A percentile compares a stretch with the other conserved stretches of the same genome.
Evolutionary conservation across 805 yeast genomes (phyloP).

Genomic region (Ogataea philodendri): DNA sequence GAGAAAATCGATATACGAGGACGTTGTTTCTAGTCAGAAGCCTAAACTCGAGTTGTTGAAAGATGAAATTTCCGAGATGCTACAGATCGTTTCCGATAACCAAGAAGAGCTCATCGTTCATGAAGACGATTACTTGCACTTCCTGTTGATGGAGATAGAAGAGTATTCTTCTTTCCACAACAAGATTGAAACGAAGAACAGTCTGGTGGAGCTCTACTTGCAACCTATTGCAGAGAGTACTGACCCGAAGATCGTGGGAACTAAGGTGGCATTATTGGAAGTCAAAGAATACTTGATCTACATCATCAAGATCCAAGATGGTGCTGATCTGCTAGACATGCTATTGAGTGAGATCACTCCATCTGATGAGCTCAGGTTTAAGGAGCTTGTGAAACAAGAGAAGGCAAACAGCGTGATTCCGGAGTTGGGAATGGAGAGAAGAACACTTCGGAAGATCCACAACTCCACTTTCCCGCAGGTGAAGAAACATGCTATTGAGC

Average conservation of each 20-base stretch:
- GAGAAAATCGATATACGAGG: slow-evolving; percentile 60
- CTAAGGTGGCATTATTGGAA: slow-evolving; percentile 55
- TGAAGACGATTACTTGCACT: slow-evolving; percentile 44
- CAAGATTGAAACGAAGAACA: slow-evolving; percentile 20
- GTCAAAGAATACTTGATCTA: slow-evolving; percentile 81
- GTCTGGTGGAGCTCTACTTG: slow-evolving; percentile 19
- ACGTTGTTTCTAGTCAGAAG: slow-evolving; percentile 49
- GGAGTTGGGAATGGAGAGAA: slow-evolving; percentile 35
- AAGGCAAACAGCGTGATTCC: slow-evolving; percentile 24
- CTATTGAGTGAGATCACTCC: slow-evolving; percentile 64
- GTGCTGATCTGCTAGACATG: slow-evolving; percentile 53
- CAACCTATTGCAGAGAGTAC: slow-evolving; percentile 30
- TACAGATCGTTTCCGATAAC: slow-evolving; percentile 41
- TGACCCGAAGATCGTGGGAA: slow-evolving; percentile 42
- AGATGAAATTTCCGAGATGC: slow-evolving; percentile 44
- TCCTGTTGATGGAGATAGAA: slow-evolving; percentile 23
- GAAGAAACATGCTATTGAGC: slow-evolving; percentile 72
- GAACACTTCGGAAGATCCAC: slow-evolving; percentile 39
- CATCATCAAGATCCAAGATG: slow-evolving; percentile 78
- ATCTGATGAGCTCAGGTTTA: slow-evolving; percentile 66
- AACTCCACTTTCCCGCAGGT: slow-evolving; percentile 62
- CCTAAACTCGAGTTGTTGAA: slow-evolving; percentile 45
- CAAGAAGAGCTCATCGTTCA: slow-evolving; percentile 44
- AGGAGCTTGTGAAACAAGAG: slow-evolving; percentile 51
- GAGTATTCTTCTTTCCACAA: slow-evolving; percentile 20